These are phyloP conservation scores for Penicillium rolfsii DNA, from an alignment of 2,329 filamentous ascomycete species.

Conservation along the genomic window DNA sequence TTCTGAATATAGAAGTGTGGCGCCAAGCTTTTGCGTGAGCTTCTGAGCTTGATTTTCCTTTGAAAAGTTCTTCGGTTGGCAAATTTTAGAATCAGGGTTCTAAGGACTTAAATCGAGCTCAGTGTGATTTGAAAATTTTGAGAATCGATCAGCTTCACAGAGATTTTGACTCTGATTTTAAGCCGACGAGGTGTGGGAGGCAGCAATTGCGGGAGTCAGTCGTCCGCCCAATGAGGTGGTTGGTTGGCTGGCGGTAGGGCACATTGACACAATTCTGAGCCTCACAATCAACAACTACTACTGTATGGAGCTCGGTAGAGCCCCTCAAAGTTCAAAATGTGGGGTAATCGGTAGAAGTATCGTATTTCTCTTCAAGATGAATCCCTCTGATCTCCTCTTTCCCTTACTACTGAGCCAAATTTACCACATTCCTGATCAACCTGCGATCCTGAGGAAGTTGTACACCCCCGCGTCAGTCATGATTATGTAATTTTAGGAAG, in stretches of 20 bases:
- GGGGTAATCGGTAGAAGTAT: too few relatives aligned
- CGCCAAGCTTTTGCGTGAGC: conserved; percentile 2
- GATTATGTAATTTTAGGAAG: too few relatives aligned
- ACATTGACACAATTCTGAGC: neutral
- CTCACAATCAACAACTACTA: neutral
- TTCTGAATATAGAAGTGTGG: conserved; percentile 13
- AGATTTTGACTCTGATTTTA: conserved; percentile 5
- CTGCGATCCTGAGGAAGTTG: too few relatives aligned
- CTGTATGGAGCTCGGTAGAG: too few relatives aligned
- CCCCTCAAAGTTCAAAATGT: too few relatives aligned
- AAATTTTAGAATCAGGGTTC: too few relatives aligned
- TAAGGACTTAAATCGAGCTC: neutral
- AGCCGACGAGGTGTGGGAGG: conserved; percentile 19
- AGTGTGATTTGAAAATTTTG: neutral
- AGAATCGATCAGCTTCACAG: neutral
- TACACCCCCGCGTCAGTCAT: too few relatives aligned
- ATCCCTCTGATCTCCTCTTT: too few relatives aligned
- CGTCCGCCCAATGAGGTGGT: conserved; percentile 31
- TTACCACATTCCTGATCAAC: too few relatives aligned
- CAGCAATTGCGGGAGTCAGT: conserved; percentile 25
- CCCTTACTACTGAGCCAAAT: too few relatives aligned
- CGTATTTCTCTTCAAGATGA: too few relatives aligned
- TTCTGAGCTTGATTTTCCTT: conserved; percentile 1
- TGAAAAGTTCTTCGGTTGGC: neutral
- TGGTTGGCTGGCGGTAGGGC: neutral